A percentile compares a stretch with the other conserved stretches of the same genome.
Conservation (phyloP, 2,329 filamentous ascomycete genomes). For the Alternaria metachromatica region DNA sequence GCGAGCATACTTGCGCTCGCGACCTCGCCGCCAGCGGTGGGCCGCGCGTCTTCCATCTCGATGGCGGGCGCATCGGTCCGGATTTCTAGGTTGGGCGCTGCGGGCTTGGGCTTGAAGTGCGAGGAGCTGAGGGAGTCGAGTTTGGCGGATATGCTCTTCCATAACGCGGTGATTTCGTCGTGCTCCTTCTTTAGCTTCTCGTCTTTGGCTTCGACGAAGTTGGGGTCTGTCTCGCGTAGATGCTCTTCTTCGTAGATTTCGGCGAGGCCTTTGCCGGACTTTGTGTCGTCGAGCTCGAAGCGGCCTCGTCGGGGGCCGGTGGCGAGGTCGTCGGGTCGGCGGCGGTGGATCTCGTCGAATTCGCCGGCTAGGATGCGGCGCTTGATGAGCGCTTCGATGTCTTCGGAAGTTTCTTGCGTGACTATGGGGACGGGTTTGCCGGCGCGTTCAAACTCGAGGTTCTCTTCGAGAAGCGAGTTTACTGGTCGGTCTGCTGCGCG, state of each 20-base stretch:
- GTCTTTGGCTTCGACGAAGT: conserved; percentile 80
- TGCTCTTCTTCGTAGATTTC: conserved; percentile 96
- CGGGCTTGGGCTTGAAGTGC: conserved; percentile 92
- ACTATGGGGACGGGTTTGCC: conserved; percentile 96
- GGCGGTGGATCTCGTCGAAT: conserved; percentile 88
- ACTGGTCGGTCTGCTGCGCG: conserved; percentile 79
- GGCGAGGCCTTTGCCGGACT: conserved; percentile 84
- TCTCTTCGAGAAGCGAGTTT: conserved; percentile 92
- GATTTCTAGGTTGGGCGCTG: conserved; percentile 81
- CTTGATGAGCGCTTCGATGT: conserved; percentile 93
- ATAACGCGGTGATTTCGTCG: conserved; percentile 79
- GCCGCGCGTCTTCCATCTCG: conserved; percentile 93
- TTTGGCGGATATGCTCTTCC: conserved; percentile 79
- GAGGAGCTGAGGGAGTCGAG: conserved; percentile 91
- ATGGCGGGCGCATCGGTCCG: conserved; percentile 91
- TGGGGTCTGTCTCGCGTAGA: conserved; percentile 76
- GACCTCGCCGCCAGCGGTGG: conserved; percentile 78
- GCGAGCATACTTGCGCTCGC: conserved; percentile 76
- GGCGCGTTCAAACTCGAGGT: conserved; percentile 92
- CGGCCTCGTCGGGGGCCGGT: conserved; percentile 72
- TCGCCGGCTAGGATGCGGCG: conserved; percentile 86
- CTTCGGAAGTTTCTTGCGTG: conserved; percentile 87
- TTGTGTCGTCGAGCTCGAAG: conserved; percentile 84
- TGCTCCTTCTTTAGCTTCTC: conserved; percentile 85
- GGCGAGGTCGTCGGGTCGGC: conserved; percentile 76